Evolutionary conservation across 1,139 yeast genomes (phyloP), one percentile per base, ranked within the genome.

Genomic region (Suhomyces kunorum): DNA sequence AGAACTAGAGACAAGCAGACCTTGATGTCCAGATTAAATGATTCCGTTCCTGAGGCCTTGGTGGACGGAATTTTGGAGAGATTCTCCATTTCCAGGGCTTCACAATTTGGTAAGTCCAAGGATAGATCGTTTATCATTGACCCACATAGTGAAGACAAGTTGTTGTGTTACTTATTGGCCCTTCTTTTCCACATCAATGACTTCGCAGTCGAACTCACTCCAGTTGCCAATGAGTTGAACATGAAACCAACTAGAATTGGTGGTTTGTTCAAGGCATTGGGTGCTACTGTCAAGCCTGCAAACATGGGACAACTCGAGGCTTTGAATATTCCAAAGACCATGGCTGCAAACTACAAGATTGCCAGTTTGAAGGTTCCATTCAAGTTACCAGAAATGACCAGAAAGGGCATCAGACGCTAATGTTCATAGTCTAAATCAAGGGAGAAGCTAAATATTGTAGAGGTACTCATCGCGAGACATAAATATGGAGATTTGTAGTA

Each of bases 281-380:
- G 99, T 42, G 94, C 96, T 49, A 63, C 65, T 22, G 80, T 87
- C 38, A 87, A 86, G 63, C 75, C 80, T 36, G 83, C 89, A 19
- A 78, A 90, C n/a, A 82, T 76, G 17, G 77, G 84, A 6, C 90
- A 88, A 65, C 90, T 94, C 17, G 90, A 85, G 55, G 89, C 88
- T 3, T 78, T 85, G 47, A 90, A 88, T n/a, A 73, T 89, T 46
- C 78, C 87, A 38, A 81, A 78, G 62, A 66, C 78, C 33, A 74
- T 78, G 43, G 86, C 87, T 19, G 62, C 79, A 9, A 73, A 80
- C 32, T 83, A 85, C 62, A 88, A 88, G 65, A 74, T 90, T 49
- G 98, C 97, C 7, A 65, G 78, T 16, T 76, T 92, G 62, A 83
- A 79, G 60, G 96, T 89, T 27, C 99, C 99, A 28, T 84, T 94